Evolutionary conservation across 2,329 filamentous ascomycete genomes (phyloP), one percentile per base, ranked within the genome.

Genomic region (Penicillium corylophilum): DNA sequence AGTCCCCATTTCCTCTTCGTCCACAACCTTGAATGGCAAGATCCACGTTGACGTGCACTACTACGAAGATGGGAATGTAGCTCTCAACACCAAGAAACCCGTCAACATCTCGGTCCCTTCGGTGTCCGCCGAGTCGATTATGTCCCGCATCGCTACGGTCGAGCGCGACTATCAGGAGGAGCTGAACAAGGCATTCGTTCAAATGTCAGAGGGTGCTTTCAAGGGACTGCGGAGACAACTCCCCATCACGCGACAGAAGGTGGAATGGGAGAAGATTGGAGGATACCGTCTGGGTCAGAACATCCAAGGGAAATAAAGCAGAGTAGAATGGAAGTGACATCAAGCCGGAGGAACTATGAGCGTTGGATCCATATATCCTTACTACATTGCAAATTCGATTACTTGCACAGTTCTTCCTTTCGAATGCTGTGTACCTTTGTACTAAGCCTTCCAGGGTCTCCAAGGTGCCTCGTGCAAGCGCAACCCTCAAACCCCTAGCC

Each of bases 41-140:
- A 86, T 97, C 73, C 90, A 93, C 72, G 89, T 96, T 48, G 92
- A 97, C 63, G 93, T 99, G 46, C 94, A 99, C 79, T 99, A 99
- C 81, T 99, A 99, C 77, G 94, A 99, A 76, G 95, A 99, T 70
- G 94, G 94, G 56, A 99, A 99, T 69, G 94, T 99, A 51, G 88
- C 94, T 2, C 82, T 99, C 53, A 81, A 93, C 57, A 96, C 94
- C n/a, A 87, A 83, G 66, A 96, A 96, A 76, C 78, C 87, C 10
- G 71, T 93, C 12, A 79, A 79, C 1, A 71, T 82, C 3, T 82
- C 82, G 8, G 71, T 89, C n/a, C 73, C 84, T 1, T 85, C 82
- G 1, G 79, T 78, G 28, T 83, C 81, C 7, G 81, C 82, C 0
- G 88, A 86, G 38, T 81, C 94, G 31, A 82, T 97, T 42, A 79